These are phyloP conservation scores for Luvunga scandens DNA, from an alignment of 345 rosid genomes.

Conservation along the genomic window DNA sequence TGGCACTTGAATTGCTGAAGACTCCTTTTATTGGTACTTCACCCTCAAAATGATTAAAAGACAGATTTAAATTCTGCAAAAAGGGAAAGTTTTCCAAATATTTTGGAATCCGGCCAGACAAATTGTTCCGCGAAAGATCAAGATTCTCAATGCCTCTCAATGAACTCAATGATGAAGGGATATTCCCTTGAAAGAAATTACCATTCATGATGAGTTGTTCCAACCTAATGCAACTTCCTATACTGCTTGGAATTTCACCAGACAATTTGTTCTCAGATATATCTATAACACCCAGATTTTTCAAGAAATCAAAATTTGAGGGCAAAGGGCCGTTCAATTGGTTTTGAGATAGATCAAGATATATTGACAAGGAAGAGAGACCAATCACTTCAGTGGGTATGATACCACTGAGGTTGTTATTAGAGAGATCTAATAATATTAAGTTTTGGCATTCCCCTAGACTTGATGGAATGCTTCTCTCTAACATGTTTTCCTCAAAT, in stretches of 20 bases:
- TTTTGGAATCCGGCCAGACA: no score
- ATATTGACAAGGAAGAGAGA: slow-evolving; percentile 15
- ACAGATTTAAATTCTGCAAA: no score
- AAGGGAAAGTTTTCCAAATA: no score
- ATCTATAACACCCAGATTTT: slow-evolving; percentile 10
- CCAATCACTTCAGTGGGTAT: slow-evolving; percentile 19
- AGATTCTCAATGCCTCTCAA: no score
- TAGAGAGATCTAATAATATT: neutral
- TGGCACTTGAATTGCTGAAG: slow-evolving; percentile 30
- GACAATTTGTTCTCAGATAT: slow-evolving; percentile 28
- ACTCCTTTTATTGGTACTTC: slow-evolving; percentile 31
- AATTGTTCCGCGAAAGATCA: no score
- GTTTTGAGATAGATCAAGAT: slow-evolving; percentile 29
- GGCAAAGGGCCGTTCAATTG: slow-evolving; percentile 29
- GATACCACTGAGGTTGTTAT: slow-evolving; percentile 25
- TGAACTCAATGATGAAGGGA: no score
- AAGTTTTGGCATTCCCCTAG: slow-evolving; percentile 11
- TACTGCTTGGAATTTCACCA: slow-evolving; percentile 27
- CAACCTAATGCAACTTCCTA: no score
- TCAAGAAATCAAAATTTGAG: slow-evolving; percentile 7
- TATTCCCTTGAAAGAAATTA: no score
- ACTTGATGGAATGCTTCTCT: slow-evolving; percentile 18
- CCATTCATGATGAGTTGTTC: no score
- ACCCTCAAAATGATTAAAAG: no score
- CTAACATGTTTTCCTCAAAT: slow-evolving; percentile 6